Percentiles rank a stretch among this genome's conserved stretches.
phyloP scores from a whole-genome alignment of 495 filamentous ascomycete species.

The Penicillium robsamsonii region DNA sequence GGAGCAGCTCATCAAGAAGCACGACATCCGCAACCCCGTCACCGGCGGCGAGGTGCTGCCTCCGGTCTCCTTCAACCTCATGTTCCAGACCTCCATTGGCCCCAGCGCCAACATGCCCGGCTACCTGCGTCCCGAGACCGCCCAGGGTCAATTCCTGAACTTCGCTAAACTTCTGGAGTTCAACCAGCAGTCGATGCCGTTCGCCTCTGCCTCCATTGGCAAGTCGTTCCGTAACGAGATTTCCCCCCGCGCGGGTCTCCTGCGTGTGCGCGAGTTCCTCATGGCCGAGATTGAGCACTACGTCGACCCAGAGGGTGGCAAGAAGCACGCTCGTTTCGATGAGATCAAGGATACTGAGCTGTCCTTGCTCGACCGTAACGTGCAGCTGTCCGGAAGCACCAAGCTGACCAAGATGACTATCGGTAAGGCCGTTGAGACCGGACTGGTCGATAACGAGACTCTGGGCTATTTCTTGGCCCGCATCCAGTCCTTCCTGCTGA shows the following conservation, averaged over 20 bases:
- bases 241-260: conserved; percentile 63
- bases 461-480: conserved; percentile 84
- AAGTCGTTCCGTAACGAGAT: conserved; percentile 77
- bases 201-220: conserved; percentile 72
- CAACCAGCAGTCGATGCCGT: conserved; percentile 69
- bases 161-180: conserved; percentile 70
- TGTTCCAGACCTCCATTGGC: conserved; percentile 72
- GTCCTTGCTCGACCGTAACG: conserved; percentile 65
- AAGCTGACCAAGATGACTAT: conserved; percentile 58
- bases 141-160: conserved; percentile 66
- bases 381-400: conserved; percentile 69
- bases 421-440: conserved; percentile 66
- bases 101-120: conserved; percentile 62
- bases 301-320: conserved; percentile 68
- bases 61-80: conserved; percentile 69
- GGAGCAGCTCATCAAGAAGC: conserved; percentile 60
- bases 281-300: conserved; percentile 78
- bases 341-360: conserved; percentile 63
- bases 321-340: conserved; percentile 64
- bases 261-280: conserved; percentile 69
- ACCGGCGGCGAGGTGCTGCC: conserved; percentile 59
- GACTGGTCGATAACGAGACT: conserved; percentile 78
- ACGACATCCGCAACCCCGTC: conserved; percentile 63
- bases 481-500: conserved; percentile 70
- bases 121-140: conserved; percentile 66